Conservation (phyloP, 2,329 filamentous ascomycete species). For the Pseudogymnoascus sp. region DNA sequence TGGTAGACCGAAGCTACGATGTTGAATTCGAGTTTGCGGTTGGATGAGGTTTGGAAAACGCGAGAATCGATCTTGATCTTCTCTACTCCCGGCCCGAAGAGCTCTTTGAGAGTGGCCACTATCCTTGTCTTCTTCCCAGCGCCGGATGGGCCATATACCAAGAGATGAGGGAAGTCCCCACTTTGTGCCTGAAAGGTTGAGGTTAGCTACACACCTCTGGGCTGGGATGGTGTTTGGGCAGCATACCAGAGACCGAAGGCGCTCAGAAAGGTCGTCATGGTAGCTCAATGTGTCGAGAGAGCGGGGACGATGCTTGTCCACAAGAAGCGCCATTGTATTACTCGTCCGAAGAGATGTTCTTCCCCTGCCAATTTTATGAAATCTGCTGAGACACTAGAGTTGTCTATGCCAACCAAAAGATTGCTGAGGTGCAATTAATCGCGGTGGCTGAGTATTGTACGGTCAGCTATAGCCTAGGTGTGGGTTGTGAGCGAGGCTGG, state of each 20-base stretch:
- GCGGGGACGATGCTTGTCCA: constrained; percentile 64
- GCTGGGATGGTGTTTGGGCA: not conserved
- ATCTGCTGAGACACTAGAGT: not conserved
- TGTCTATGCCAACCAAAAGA: not conserved
- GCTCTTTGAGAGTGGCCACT: constrained; percentile 86
- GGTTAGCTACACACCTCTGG: constrained; percentile 12
- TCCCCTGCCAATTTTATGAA: not conserved
- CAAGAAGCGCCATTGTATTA: constrained; percentile 53
- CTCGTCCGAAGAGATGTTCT: not conserved
- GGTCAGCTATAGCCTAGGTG: not conserved
- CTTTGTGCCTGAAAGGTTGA: constrained; percentile 64
- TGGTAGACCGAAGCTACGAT: constrained; percentile 96
- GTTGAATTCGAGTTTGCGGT: constrained; percentile 98
- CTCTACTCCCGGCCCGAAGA: constrained; percentile 94
- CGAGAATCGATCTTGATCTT: constrained; percentile 99
- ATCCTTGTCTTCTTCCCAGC: constrained; percentile 97
- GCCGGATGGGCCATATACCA: constrained; percentile 92
- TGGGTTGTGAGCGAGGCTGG: not conserved
- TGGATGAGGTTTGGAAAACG: constrained; percentile 89
- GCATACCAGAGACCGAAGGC: constrained; percentile 74
- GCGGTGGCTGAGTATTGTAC: not conserved
- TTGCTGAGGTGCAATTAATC: not conserved
- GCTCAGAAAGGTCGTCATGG: constrained; percentile 77
- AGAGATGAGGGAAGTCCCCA: constrained; percentile 93
- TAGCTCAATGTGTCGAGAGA: constrained; percentile 75